Conservation (phyloP, 306 rosid genomes). For the Pterocarpus macrocarpus region DNA sequence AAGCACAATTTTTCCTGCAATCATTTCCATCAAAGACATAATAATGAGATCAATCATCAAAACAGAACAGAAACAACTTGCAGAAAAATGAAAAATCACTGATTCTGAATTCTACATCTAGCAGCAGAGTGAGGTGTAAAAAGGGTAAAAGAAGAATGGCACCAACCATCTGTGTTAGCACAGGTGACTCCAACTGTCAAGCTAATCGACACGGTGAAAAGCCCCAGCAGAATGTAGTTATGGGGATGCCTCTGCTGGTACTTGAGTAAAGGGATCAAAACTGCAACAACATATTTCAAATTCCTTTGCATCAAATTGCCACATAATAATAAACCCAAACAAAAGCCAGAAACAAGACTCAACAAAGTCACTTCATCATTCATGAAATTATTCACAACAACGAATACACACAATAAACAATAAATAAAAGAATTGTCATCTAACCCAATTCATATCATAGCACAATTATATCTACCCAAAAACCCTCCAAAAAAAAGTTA, state of each 20-base stretch:
- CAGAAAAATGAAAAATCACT: not conserved
- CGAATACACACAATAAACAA: not conserved
- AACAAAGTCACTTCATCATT: not conserved
- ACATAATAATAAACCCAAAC: not conserved
- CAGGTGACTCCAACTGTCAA: conserved; percentile 86
- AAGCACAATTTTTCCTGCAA: conserved; percentile 89
- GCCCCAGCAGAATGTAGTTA: conserved; percentile 87
- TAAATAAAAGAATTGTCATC: not conserved
- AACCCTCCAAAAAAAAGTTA: too few species aligned
- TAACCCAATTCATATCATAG: not conserved
- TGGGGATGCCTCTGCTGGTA: conserved; percentile 90
- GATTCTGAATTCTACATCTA: not conserved
- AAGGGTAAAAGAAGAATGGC: not conserved
- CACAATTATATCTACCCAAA: not conserved
- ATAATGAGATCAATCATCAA: not conserved
- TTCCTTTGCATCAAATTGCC: not conserved
- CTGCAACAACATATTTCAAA: conserved; percentile 57
- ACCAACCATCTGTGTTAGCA: conserved; percentile 84
- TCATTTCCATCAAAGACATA: not conserved
- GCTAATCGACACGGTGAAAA: conserved; percentile 80
- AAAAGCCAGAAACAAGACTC: not conserved
- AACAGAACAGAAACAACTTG: not conserved
- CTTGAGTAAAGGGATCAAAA: conserved; percentile 81
- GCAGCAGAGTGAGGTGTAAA: too few species aligned
- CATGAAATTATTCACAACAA: not conserved